A percentile compares a stretch with the other conserved stretches of the same genome.
These are phyloP conservation scores for Thelephora terrestris DNA, from an alignment of 1,284 basidiomycete genomes.

Conservation along the genomic window DNA sequence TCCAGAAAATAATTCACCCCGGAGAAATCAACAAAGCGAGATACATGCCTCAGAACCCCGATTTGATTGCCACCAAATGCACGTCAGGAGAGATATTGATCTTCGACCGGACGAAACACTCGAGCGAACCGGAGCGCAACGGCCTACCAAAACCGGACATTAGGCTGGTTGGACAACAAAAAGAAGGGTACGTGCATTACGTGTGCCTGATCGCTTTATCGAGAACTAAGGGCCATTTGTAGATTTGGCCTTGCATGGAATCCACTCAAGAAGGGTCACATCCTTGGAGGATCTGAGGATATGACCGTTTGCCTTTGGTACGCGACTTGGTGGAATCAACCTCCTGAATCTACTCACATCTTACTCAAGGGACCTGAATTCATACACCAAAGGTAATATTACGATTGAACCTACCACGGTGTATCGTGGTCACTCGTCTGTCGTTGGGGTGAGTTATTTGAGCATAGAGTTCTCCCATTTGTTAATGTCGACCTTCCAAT, in stretches of 20 bases:
- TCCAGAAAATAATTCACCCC: constrained; percentile 92
- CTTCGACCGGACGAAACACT: constrained; percentile 97
- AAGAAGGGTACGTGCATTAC: constrained; percentile 70
- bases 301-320: constrained; percentile 94
- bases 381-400: constrained; percentile 75
- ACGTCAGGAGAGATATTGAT: constrained; percentile 86
- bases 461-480: too few relatives aligned
- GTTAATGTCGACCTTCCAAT: constrained; percentile 1
- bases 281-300: constrained; percentile 92
- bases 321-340: constrained; percentile 15
- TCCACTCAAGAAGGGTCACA: constrained; percentile 71
- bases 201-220: constrained; percentile 3
- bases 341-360: not conserved
- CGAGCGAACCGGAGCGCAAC: constrained; percentile 80
- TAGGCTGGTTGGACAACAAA: constrained; percentile 77
- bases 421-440: constrained; percentile 82
- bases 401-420: constrained; percentile 74
- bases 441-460: constrained; percentile 67
- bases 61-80: constrained; percentile 93
- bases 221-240: constrained; percentile 5
- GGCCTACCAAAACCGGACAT: constrained; percentile 90
- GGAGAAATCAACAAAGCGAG: constrained; percentile 96
- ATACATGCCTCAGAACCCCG: constrained; percentile 98
- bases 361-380: constrained; percentile 74
- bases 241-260: constrained; percentile 95